These are phyloP conservation scores for Monilinia fructigena DNA, from an alignment of 2,329 filamentous ascomycete species.

Conservation along the genomic window DNA sequence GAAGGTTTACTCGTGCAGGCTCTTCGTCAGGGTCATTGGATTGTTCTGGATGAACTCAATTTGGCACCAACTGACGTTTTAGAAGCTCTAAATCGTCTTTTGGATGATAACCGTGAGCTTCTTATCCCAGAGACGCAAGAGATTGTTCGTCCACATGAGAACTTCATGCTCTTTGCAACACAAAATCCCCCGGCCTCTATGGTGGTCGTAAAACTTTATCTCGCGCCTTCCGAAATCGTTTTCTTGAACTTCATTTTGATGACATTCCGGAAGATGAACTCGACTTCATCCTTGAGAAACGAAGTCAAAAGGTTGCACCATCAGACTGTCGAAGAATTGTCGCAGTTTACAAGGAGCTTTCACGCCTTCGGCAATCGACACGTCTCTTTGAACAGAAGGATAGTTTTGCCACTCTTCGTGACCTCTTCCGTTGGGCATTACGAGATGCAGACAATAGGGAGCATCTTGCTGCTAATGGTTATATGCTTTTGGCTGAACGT, in stretches of 20 bases:
- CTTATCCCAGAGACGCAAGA: constrained; percentile 97
- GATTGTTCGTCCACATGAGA: constrained; percentile 83
- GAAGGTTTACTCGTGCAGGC: constrained; percentile 93
- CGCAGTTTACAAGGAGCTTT: constrained; percentile 88
- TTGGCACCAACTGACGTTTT: constrained; percentile 94
- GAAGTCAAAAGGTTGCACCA: constrained; percentile 81
- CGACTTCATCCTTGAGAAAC: constrained; percentile 83
- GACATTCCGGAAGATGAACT: constrained; percentile 96
- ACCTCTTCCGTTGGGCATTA: constrained; percentile 93
- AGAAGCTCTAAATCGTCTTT: constrained; percentile 88
- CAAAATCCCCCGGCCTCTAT: constrained; percentile 97
- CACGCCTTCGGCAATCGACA: constrained; percentile 82
- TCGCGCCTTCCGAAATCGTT: constrained; percentile 92
- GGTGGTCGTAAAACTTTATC: constrained; percentile 92
- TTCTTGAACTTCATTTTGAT: constrained; percentile 95
- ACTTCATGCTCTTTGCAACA: constrained; percentile 97
- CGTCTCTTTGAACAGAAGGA: constrained; percentile 95
- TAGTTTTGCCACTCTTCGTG: constrained; percentile 92
- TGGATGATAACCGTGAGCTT: constrained; percentile 95
- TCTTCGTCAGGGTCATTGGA: constrained; percentile 91
- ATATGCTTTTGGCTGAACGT: constrained; percentile 92
- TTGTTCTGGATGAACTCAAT: constrained; percentile 96
- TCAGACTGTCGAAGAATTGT: constrained; percentile 92
- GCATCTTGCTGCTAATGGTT: constrained; percentile 86
- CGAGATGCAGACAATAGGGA: constrained; percentile 81